Evolutionary conservation across 2,329 filamentous ascomycete species (phyloP), one percentile per base, ranked within the genome.

Genomic region (Dothidotthia symphoricarpi): DNA sequence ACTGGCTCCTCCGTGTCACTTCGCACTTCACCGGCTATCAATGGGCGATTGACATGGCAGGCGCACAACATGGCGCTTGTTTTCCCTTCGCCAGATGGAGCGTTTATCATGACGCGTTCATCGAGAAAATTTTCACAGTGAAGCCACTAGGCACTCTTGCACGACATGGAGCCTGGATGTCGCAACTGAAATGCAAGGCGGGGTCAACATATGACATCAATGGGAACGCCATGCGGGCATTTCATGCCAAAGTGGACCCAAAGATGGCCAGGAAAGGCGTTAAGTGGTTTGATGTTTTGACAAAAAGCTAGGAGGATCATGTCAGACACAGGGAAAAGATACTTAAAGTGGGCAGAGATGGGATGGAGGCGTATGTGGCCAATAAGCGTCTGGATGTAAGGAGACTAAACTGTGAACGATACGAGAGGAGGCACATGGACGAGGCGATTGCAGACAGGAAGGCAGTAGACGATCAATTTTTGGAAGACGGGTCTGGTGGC

Each of bases 1-100:
- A 36, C 22, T 43, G 41, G 41, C 17, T 34, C 17, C 15, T 43
- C 26, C 36, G 36, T 29, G 14, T 33, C 24, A 43, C 41, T 10
- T 29, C 24, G 16, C 11, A 10, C 14, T 22, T 25, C 14, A 43
- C 36, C 2, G 36, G 36, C 9, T 22, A 29, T 14, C 36, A 43
- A 26, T 40, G 17, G 19, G 33, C 36, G 14, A 22, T 43, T 17
- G 36, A 43, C 25, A 26, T 43, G n/a, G 11, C 28, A 4, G 36
- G 40, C 11, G 15, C 30, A 12, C 36, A 39, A 25, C 39, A 43
- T 22, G 25, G 26, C 16, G 35, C 28, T 4, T 12, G 12, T 14
- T 14, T 25, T n/a, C 16, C 17, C 11, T 22, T 24, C 29, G 19
- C 15, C 16, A 24, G 15, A 8, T 36, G 41, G 41, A 10, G 13